Conservation (phyloP, 306 rosid genomes). For the barrel medic (Medicago truncatula) region MtrunA17r5.0-ANR NC_053045.1:46157001-46157500, state of each 20-base stretch:
- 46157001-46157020: conserved; percentile 73
- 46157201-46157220: conserved; percentile 53
- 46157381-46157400: no score
- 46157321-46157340: not conserved
- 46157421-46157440: not conserved
- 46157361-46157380: not conserved
- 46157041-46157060: conserved; percentile 54
- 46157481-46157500: no score
- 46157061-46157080: conserved; percentile 67
- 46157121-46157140: conserved; percentile 43
- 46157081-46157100: conserved; percentile 60
- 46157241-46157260: not conserved
- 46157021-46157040: conserved; percentile 60
- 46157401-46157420: no score
- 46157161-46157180: conserved; percentile 39
- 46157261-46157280: conserved; percentile 13
- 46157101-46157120: conserved; percentile 48
- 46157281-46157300: not conserved
- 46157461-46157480: not conserved
- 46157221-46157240: conserved; percentile 24
- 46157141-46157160: conserved; percentile 42
- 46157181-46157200: conserved; percentile 25
- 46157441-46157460: not conserved
- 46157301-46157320: not conserved
- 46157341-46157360: not conserved